Conservation (phyloP, 2,329 filamentous ascomycete species). For the Knufia fluminis region DNA sequence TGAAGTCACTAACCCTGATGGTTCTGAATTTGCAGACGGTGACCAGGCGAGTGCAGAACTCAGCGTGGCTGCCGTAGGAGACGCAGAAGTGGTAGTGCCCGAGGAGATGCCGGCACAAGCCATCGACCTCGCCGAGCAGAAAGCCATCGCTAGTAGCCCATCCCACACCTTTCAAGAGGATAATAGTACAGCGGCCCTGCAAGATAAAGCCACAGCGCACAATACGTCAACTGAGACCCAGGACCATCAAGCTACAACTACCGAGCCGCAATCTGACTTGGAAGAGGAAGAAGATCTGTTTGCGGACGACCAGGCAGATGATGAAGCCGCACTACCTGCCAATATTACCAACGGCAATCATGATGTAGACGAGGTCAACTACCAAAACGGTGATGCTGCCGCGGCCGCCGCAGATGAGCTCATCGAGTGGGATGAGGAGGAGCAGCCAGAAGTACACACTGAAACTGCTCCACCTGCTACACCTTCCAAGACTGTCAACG, state of each 20-base stretch:
- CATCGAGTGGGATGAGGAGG: slow-evolving; percentile 3
- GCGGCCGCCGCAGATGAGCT: neutral
- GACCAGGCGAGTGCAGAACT: neutral
- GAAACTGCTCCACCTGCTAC: slow-evolving; percentile 11
- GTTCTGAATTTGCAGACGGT: neutral
- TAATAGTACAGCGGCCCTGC: neutral
- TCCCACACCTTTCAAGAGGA: neutral
- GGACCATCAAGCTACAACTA: neutral
- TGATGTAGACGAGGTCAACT: neutral
- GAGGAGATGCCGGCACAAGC: neutral
- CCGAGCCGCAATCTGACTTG: neutral
- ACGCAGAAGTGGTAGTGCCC: neutral
- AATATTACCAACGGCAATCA: slow-evolving; percentile 1
- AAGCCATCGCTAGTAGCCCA: neutral
- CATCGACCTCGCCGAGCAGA: neutral
- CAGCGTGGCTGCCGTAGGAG: neutral
- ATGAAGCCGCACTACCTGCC: slow-evolving; percentile 1
- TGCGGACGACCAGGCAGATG: neutral
- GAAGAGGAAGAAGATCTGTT: slow-evolving; percentile 18
- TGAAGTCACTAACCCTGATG: neutral
- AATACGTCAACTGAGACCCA: neutral
- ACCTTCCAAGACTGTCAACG: slow-evolving; percentile 12
- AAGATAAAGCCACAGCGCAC: neutral
- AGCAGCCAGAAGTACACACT: neutral
- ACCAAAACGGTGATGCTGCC: neutral